Evolutionary conservation across 1,284 basidiomycete species (phyloP).

Genomic region (Athelia psychrophila): DNA sequence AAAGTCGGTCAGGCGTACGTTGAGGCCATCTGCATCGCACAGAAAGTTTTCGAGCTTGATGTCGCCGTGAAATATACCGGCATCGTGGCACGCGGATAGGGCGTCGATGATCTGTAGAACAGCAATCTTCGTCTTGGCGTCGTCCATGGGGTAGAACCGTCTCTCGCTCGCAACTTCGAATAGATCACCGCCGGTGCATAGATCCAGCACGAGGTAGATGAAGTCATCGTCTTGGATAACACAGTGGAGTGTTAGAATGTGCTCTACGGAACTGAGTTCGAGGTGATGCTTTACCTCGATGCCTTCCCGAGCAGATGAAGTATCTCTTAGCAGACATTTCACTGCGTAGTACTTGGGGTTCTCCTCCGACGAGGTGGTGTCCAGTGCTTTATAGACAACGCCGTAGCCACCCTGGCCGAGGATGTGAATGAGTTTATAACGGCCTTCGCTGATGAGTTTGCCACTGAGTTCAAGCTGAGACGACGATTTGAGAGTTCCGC

Average conservation of each 20-base stretch:
- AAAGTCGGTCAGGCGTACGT: constrained; percentile 79
- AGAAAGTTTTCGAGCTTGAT: constrained; percentile 91
- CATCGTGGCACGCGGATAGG: constrained; percentile 66
- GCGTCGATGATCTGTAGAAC: constrained; percentile 81
- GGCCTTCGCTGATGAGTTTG: constrained; percentile 46
- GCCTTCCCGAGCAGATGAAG: too few species aligned
- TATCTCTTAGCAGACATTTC: constrained; percentile 59
- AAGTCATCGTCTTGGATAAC: constrained; percentile 56
- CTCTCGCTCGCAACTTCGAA: constrained; percentile 46
- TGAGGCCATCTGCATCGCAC: constrained; percentile 52
- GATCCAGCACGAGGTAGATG: constrained; percentile 56
- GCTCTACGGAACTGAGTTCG: too few species aligned
- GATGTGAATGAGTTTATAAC: constrained; percentile 60
- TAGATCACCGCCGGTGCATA: constrained; percentile 59
- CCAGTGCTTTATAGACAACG: constrained; percentile 74
- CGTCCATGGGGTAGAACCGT: constrained; percentile 43
- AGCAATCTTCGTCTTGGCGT: constrained; percentile 55
- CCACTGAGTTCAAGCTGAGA: constrained; percentile 28
- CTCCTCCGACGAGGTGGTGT: constrained; percentile 34
- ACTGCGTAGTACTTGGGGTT: constrained; percentile 58
- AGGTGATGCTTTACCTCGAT: too few species aligned
- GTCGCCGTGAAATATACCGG: constrained; percentile 83
- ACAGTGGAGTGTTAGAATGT: constrained; percentile 38
- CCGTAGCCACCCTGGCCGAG: constrained; percentile 81
- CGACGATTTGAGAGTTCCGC: too few species aligned